Base-by-base conservation (phyloP, 2,329 filamentous ascomycete species). In the Aspergillus sp. region DNA sequence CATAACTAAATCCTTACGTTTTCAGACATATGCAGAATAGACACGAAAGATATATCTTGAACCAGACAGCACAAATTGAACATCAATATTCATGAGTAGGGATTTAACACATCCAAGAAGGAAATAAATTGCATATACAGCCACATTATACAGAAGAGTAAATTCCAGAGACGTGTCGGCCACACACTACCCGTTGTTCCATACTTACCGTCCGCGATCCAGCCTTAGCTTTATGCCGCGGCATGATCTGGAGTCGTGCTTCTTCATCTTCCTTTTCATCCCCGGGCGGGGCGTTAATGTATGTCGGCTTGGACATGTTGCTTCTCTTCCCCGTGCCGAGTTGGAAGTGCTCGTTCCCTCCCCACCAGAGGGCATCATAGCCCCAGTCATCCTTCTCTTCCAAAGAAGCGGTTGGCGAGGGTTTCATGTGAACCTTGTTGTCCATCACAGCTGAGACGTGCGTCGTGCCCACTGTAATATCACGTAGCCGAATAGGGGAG, bases 321-420 rank as follows among this genome's bases (percentile, higher is more conserved):
- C 84, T 94, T 56, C 93, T 78, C 77, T 88, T 95, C 24, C 94
- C 92, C 0, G 88, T 96, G 11, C 94, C 94, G 22, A 99, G 82
- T 73, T 99, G 94, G 71, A 88, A 96, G 68, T 87, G 83, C 74
- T 97, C 92, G 65, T 97, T 99, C 49, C 90, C 90, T 56, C 94
- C 94, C 90, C 92, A 99, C 78, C 90, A 95, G 1, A 97, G 70
- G 26, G 92, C 86, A 68, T 97, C 94, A 4, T 88, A 85, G 45
- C 94, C 94, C 83, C 86, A 96, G 67, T 94, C 92, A n/a, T 61
- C 59, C 1, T 86, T 90, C 63, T 91, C 88, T 59, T 89, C 87
- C 38, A 82, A 76, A 1, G 80, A 79, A 14, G 70, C 62, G 55
- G 71, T 69, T 63, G 77, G 49, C 67, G 73, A 55, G 63, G 85